These are phyloP conservation scores for Hypoxylon sp. DNA, from an alignment of 2,329 filamentous ascomycete genomes.

Conservation along the genomic window DNA sequence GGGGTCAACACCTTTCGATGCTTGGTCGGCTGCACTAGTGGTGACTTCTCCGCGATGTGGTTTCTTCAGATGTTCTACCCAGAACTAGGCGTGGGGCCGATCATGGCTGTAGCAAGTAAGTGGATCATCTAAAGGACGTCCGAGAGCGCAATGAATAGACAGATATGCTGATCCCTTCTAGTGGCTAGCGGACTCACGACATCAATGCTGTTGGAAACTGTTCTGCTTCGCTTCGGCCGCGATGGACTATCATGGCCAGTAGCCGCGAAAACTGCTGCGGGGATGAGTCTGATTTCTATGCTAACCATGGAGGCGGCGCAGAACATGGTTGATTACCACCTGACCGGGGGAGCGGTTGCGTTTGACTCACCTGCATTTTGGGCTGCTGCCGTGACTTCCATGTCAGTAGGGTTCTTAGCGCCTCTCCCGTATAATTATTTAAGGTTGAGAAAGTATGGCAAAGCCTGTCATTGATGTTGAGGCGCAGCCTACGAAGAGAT, in stretches of 20 bases:
- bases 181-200: slow-evolving; percentile 67
- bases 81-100: slow-evolving; percentile 61
- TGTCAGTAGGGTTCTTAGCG: slow-evolving; percentile 62
- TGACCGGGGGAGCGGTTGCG: slow-evolving; percentile 66
- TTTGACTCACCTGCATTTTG: slow-evolving; percentile 66
- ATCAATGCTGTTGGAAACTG: slow-evolving; percentile 67
- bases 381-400: slow-evolving; percentile 63
- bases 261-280: slow-evolving; percentile 67
- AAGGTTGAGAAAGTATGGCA: slow-evolving; percentile 64
- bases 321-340: slow-evolving; percentile 68
- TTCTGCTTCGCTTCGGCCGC: slow-evolving; percentile 63
- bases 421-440: slow-evolving; percentile 69
- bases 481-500: background rate
- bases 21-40: slow-evolving; percentile 67
- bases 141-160: slow-evolving; percentile 5
- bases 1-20: slow-evolving; percentile 69
- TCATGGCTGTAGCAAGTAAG: slow-evolving; percentile 68
- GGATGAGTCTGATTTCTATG: slow-evolving; percentile 73
- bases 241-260: slow-evolving; percentile 63
- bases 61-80: slow-evolving; percentile 65
- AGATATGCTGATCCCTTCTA: slow-evolving; percentile 43
- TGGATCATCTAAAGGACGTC: background rate
- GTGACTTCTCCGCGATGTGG: slow-evolving; percentile 72
- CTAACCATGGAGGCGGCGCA: slow-evolving; percentile 70
- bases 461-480: slow-evolving; percentile 60